Conservation (phyloP, 129 eudicot genomes). For the Sambucus nigra region DNA sequence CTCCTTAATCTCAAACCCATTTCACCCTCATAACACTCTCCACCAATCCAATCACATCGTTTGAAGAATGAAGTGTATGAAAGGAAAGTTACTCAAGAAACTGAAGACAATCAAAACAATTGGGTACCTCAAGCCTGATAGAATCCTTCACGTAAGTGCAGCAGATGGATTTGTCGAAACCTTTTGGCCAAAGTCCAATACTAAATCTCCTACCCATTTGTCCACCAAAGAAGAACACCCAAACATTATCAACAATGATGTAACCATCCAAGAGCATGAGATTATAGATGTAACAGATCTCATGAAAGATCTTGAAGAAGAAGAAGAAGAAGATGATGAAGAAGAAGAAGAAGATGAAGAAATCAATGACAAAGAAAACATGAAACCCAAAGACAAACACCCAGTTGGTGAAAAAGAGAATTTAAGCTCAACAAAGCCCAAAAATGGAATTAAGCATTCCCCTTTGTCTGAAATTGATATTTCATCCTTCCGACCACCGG, state of each 20-base stretch:
- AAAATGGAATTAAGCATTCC: conserved; percentile 1
- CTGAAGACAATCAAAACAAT: conserved; percentile 64
- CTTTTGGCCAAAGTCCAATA: conserved; percentile 24
- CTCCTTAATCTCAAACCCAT: not conserved
- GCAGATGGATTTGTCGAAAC: conserved; percentile 30
- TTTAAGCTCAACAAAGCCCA: conserved; percentile 1
- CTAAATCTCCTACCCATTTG: conserved; percentile 19
- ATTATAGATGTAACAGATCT: conserved; percentile 60
- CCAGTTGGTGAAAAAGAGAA: not conserved
- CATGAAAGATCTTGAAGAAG: conserved; percentile 63
- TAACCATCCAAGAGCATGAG: conserved; percentile 44
- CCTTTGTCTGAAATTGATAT: conserved; percentile 48
- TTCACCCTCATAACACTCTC: not conserved
- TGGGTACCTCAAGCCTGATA: conserved; percentile 66
- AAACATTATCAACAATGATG: conserved; percentile 9
- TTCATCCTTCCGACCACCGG: conserved; percentile 51
- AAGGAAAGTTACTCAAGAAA: conserved; percentile 76
- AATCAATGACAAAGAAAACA: conserved; percentile 51
- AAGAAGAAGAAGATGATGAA: conserved; percentile 41
- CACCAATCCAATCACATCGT: not conserved
- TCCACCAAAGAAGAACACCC: conserved; percentile 30
- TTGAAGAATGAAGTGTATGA: conserved; percentile 49
- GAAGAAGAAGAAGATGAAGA: no score
- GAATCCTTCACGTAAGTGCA: conserved; percentile 32
- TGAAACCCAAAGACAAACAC: conserved; percentile 17